phyloP scores from a whole-genome alignment of 768 basidiomycete genomes.

The Pholiota microspora region DNA sequence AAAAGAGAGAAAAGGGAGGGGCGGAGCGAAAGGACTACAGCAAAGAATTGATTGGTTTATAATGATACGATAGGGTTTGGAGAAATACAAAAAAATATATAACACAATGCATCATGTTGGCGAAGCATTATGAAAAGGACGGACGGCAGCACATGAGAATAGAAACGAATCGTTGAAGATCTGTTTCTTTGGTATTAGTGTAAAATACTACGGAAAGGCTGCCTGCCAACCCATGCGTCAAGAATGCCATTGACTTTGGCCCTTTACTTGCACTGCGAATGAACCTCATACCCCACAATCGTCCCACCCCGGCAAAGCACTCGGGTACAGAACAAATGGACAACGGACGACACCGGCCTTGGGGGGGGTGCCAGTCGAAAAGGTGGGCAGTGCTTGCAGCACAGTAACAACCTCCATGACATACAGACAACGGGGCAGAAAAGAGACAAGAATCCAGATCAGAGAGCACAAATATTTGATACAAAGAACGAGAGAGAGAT shows the following conservation, averaged over 20 bases:
- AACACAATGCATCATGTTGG: background rate
- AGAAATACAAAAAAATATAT: background rate
- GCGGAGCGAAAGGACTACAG: conserved; percentile 2
- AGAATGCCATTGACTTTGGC: background rate
- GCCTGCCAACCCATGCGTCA: background rate
- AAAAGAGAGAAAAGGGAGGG: too few species aligned
- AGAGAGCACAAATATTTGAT: conserved; percentile 10
- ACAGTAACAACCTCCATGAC: background rate
- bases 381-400: background rate
- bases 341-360: background rate
- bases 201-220: background rate
- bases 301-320: background rate
- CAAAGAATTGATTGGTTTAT: conserved; percentile 1
- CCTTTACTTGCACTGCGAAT: background rate
- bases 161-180: background rate
- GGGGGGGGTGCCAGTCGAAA: background rate
- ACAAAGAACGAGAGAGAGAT: conserved; percentile 5
- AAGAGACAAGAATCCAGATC: background rate
- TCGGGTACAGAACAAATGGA: background rate
- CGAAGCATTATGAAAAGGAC: background rate
- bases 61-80: conserved; percentile 5
- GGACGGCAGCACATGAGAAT: too few species aligned
- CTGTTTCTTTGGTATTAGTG: conserved; percentile 3
- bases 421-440: background rate
- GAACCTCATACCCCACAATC: background rate